A percentile compares a stretch with the other conserved stretches of the same genome.
Conservation (phyloP, 192 early-diverging fungal genomes). For the Dispira simplex region DNA sequence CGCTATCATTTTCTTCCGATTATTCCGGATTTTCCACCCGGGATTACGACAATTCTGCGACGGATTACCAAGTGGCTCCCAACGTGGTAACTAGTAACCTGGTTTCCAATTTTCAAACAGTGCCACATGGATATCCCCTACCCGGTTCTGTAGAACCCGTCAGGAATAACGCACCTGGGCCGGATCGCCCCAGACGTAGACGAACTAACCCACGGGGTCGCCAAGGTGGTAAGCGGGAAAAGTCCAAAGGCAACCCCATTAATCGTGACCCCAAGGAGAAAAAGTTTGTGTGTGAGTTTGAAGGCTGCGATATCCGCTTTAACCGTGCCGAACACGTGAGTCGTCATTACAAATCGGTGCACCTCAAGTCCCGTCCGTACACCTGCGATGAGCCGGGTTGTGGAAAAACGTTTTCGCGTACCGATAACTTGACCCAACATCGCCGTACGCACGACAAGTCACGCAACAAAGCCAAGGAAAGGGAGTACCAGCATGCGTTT, state of each 20-base stretch:
- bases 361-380: slow-evolving; percentile 49
- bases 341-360: slow-evolving; percentile 13
- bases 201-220: too few relatives aligned
- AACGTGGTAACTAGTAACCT: too few relatives aligned
- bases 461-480: neutral
- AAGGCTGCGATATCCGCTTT: neutral
- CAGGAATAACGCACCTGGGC: too few relatives aligned
- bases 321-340: slow-evolving; percentile 10
- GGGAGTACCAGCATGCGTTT: neutral
- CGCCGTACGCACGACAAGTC: slow-evolving; percentile 32
- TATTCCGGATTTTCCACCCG: neutral
- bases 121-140: too few relatives aligned
- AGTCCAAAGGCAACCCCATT: neutral
- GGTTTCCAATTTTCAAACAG: too few relatives aligned
- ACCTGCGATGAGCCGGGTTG: slow-evolving; percentile 34
- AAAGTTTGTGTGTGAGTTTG: neutral
- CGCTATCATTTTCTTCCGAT: slow-evolving; percentile 1
- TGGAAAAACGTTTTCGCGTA: slow-evolving; percentile 39
- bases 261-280: slow-evolving; percentile 5
- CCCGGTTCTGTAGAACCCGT: too few relatives aligned
- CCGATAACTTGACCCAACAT: slow-evolving; percentile 48
- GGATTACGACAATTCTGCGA: too few relatives aligned
- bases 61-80: too few relatives aligned
- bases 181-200: too few relatives aligned
- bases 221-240: neutral